A percentile compares a stretch with the other conserved stretches of the same genome.
Evolutionary conservation across 2,329 filamentous ascomycete species (phyloP).

Genomic region (Calonectria hongkongensis): DNA sequence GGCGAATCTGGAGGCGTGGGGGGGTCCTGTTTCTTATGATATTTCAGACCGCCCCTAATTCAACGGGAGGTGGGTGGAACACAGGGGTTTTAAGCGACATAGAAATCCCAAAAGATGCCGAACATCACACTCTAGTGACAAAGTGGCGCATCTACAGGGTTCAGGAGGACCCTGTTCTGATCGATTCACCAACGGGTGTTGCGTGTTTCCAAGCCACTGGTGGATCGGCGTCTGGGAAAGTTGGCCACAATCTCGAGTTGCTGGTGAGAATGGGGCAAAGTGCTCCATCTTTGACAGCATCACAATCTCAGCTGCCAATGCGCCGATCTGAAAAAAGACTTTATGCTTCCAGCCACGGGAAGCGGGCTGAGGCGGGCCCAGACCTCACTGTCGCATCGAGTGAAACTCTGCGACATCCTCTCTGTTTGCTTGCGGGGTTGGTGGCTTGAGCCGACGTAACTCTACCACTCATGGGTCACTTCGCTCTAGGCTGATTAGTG

Average conservation of each 20-base stretch:
- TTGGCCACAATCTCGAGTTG: slow-evolving; percentile 13
- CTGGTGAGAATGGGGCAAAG: neutral
- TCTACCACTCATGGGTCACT: too few relatives aligned
- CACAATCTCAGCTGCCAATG: neutral
- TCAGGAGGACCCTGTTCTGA: neutral
- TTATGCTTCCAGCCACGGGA: slow-evolving; percentile 1
- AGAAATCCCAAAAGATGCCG: neutral
- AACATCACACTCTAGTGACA: slow-evolving; percentile 1
- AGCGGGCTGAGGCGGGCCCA: neutral
- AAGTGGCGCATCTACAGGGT: neutral
- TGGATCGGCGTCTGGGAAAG: neutral
- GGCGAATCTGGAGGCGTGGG: neutral
- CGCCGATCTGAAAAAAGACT: slow-evolving; percentile 9
- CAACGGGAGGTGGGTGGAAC: neutral
- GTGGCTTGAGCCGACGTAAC: slow-evolving; percentile 4
- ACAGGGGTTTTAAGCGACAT: slow-evolving; percentile 10
- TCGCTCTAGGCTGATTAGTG: neutral
- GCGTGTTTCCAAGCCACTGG: slow-evolving; percentile 9
- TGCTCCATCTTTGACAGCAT: neutral
- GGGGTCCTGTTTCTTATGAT: neutral
- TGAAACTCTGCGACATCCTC: neutral
- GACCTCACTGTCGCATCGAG: neutral
- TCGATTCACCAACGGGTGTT: neutral
- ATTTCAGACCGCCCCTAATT: neutral
- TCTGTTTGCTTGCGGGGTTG: slow-evolving; percentile 6